Base-by-base conservation (phyloP, 495 filamentous ascomycete species). In the Tricharina praecox region DNA sequence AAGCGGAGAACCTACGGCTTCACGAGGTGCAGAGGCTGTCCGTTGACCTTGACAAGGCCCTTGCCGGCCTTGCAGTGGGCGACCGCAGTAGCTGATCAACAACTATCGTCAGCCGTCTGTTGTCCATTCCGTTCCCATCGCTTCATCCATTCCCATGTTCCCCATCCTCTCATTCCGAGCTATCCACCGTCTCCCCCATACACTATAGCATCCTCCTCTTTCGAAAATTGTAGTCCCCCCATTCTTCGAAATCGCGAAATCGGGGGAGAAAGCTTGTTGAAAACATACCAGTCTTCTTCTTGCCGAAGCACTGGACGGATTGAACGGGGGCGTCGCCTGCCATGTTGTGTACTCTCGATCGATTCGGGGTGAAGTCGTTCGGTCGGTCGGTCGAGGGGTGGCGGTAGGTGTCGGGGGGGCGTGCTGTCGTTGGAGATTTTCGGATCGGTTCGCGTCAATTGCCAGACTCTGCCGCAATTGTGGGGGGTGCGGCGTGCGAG, bases 41-140 rank as follows among this genome's bases (percentile, higher is more conserved):
- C 90, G 75, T 97, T 97, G 65, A 96, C 90, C 75, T 87, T 93
- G 71, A 97, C 74, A 61, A 97, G 81, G 68, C 90, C 90, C 66
- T 82, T 84, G 63, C 85, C 85, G 68, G 79, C 70, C 77, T 90
- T 90, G 82, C 85, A 92, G 70, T 87, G 84, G 67, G 85, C 85
- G 66, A 92, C 85, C 62, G 80, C 80, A 61, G 78, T 82, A 57
- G 82, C 81, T 81, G 66, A 42, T 54, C 30, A 38, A 56, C 55
- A 58, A 54, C 25, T 53, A 45, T 46, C 52, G 64, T 67, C 45
- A 68, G 64, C 32, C 18, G 18, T 16, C 19, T 33, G 5, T 46
- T 15, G 13, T 19, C 24, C 42, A 16, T 30, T 16, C 26, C 18
- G 8, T 32, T 34, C 13, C 21, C 13, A 15, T 7, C 28, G 46